Evolutionary conservation across 2,329 filamentous ascomycete species (phyloP).

Genomic region (Fusarium sp.): DNA sequence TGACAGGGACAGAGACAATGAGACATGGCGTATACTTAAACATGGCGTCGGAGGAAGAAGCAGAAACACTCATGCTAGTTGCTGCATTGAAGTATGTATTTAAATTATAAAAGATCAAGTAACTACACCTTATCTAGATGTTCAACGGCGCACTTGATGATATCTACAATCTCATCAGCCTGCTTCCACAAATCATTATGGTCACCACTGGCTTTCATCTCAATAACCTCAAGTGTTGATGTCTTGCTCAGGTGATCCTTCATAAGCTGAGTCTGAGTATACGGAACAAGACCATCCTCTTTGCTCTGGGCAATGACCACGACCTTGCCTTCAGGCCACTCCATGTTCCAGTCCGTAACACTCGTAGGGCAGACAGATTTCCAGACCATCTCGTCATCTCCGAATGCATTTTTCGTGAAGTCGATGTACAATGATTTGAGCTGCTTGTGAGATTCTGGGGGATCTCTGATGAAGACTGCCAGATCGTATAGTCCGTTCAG

Average conservation of each 20-base stretch:
- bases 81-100: too few relatives aligned
- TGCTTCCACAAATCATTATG: constrained; percentile 7
- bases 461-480: background rate
- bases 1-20: too few relatives aligned
- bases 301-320: constrained; percentile 1
- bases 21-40: too few relatives aligned
- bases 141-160: background rate
- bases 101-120: fast-evolving
- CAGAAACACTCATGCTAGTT: too few relatives aligned
- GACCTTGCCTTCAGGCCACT: constrained; percentile 3
- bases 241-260: background rate
- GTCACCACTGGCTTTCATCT: constrained; percentile 2
- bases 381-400: background rate
- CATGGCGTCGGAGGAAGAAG: too few relatives aligned
- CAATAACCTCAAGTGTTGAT: background rate
- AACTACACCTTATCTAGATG: background rate
- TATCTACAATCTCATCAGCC: background rate
- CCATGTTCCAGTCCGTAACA: background rate
- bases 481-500: constrained; percentile 9
- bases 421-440: background rate
- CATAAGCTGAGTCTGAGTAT: background rate
- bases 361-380: background rate
- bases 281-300: background rate
- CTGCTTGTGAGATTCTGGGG: background rate
- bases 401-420: constrained; percentile 9